Evolutionary conservation across 345 rosid genomes (phyloP).

Genomic region (Eucalyptus virginea): DNA sequence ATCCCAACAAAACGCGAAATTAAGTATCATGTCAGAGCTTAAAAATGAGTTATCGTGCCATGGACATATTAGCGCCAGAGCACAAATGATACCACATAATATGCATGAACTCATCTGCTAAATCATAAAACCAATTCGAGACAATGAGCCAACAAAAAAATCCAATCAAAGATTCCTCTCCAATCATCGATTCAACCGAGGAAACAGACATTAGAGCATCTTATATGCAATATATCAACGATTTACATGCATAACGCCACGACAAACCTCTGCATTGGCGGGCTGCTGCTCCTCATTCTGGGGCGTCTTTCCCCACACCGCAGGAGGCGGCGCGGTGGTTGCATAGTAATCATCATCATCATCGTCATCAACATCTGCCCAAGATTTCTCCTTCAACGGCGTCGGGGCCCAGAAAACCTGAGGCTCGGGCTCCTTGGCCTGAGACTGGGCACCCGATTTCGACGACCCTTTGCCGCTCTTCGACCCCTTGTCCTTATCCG

Average conservation of each 20-base stretch:
- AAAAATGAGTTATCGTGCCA: not conserved
- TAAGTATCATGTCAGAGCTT: not conserved
- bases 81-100: not conserved
- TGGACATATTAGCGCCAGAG: not conserved
- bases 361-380: constrained; percentile 35
- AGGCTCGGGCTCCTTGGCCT: not conserved
- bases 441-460: not conserved
- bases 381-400: constrained; percentile 14
- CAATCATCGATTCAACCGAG: not conserved
- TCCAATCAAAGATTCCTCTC: not conserved
- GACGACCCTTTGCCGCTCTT: not conserved
- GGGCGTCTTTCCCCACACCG: constrained; percentile 10
- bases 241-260: not conserved
- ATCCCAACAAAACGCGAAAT: not conserved
- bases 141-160: not conserved
- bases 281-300: not conserved
- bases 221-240: not conserved
- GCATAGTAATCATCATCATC: constrained; percentile 32
- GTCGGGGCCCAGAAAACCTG: constrained; percentile 30
- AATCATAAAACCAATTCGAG: not conserved
- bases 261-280: not conserved
- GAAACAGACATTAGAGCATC: not conserved
- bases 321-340: constrained; percentile 8
- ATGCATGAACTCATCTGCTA: not conserved
- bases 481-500: constrained; percentile 10